Base-by-base conservation (phyloP, 768 basidiomycete species). In the Tricholoma flavovirens region DNA sequence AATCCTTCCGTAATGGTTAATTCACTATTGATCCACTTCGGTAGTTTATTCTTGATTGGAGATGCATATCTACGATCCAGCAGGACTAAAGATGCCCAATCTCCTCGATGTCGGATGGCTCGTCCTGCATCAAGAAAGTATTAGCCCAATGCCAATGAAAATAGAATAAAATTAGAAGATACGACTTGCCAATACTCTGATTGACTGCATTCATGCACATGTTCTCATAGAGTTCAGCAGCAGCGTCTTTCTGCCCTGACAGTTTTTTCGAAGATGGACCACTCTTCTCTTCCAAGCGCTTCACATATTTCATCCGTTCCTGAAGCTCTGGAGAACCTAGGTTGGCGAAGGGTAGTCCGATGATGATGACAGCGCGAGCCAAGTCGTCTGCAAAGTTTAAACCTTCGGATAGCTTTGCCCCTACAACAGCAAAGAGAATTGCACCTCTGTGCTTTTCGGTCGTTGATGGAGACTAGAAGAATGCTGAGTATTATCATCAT, bases 381-480 rank as follows among this genome's bases (percentile, higher is more conserved):
- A 92, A 82, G 49, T 85, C 80, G 66, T 93, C 88, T 17, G 84
- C 79, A 64, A 88, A 88, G 62, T 87, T 86, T 36, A 86, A 68
- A 7, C 95, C 96, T 71, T 99, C 97, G 0, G 93, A 95, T n/a
- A 99, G 80, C 67, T 98, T 98, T 24, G 94, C 96, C 15, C 95
- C 95, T 24, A 98, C 87, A 9, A 98, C 97, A 2, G 97, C 96
- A 54, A 98, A 87, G 4, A 99, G 74, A 36, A 99, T 68, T 2
- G 92, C 91, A 14, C 93, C 93, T 59, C 71, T 70, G 68, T 66
- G 71, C 57, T 73, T 75, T 15, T 59, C 65, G n/a, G 64, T 59
- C 19, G 59, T 38, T 26, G 60, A 56, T 24, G 29, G 45, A 35
- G 54, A 29, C 64, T 60, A 33, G 8, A 17, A 49, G 15, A 9